phyloP scores from a whole-genome alignment of 2,329 filamentous ascomycete genomes.

The Aspergillus arachidicola region DNA sequence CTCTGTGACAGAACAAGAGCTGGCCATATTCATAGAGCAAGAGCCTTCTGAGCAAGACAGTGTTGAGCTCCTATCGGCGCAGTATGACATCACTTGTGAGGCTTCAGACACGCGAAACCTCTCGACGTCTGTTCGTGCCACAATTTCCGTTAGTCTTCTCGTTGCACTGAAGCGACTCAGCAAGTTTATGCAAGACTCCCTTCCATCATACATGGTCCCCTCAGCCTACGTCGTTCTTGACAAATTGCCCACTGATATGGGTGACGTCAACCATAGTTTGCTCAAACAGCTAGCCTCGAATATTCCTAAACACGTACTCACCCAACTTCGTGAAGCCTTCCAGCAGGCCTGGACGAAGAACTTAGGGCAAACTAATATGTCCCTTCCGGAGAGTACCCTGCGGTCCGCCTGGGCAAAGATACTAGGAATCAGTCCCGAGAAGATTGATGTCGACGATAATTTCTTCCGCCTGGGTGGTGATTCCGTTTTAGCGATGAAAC shows the following conservation, averaged over 20 bases:
- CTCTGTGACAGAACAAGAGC: constrained; percentile 24
- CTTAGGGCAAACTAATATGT: constrained; percentile 33
- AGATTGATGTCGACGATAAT: constrained; percentile 58
- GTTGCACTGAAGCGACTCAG: constrained; percentile 45
- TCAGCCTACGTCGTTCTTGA: constrained; percentile 47
- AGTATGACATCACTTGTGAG: constrained; percentile 26
- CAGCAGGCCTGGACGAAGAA: constrained; percentile 38
- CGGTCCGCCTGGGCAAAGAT: constrained; percentile 34
- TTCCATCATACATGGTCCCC: constrained; percentile 51
- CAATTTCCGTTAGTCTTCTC: constrained; percentile 35
- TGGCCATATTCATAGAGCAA: constrained; percentile 39
- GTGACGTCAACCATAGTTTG: constrained; percentile 33
- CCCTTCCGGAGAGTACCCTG: constrained; percentile 40
- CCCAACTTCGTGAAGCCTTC: constrained; percentile 21
- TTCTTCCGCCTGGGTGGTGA: constrained; percentile 65
- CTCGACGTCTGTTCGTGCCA: constrained; percentile 20
- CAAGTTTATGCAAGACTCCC: constrained; percentile 45
- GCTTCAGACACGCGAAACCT: constrained; percentile 15
- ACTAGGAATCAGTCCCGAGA: constrained; percentile 30
- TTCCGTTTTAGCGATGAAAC: constrained; percentile 62
- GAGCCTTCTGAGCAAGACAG: constrained; percentile 25
- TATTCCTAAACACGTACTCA: constrained; percentile 22
- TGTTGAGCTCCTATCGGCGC: constrained; percentile 29
- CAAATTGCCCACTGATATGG: constrained; percentile 33
- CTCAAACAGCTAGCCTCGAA: constrained; percentile 35